Base-by-base conservation (phyloP, 1,139 yeast species). In the Hanseniaspora gamundiae region DNA sequence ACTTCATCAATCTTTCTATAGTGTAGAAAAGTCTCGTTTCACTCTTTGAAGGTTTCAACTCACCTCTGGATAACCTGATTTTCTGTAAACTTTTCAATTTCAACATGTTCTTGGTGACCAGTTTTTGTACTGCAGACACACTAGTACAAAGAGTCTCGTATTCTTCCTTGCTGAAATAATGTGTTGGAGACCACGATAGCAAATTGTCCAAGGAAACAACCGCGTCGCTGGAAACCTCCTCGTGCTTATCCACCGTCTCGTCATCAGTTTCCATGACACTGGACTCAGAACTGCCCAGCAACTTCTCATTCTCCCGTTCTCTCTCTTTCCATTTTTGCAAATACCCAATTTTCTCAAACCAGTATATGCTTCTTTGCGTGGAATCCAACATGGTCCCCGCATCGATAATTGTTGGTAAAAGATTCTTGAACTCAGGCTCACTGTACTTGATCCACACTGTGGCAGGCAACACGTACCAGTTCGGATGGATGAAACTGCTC, bases 401-500 rank as follows among this genome's bases (percentile, higher is more conserved):
- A 60, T 83, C 86, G 59, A 87, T 95, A 38, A 71, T 64, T 1
- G 71, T 60, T 3, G 96, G 97, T 0, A 93, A 94, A 71, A 86
- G 88, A 11, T 86, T 74, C 46, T 73, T 71, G 48, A 72, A 75
- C 10, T 35, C 42, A 3, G 41, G 24, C 9, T 71, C 72, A 42
- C 79, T 78, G 43, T 80, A 79, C 43, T 73, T 73, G 44, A 88
- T 65, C 96, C 96, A 91, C 42, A 77, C 76, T 1, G 95, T 80
- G 6, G 84, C 73, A 7, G 93, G 85, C 42, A 88, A 67, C 8
- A 86, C 78, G 52, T 80, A 80, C 84, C 94, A 83, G 49, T 82
- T 83, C 13, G 96, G 95, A 60, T 87, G 95, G 53, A 81, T 71
- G 57, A 84, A 83, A 46, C 74, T 76, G 42, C 74, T 71, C 61